Evolutionary conservation across 2,329 filamentous ascomycete genomes (phyloP), one percentile per base, ranked within the genome.

Genomic region (Venturia effusa): DNA sequence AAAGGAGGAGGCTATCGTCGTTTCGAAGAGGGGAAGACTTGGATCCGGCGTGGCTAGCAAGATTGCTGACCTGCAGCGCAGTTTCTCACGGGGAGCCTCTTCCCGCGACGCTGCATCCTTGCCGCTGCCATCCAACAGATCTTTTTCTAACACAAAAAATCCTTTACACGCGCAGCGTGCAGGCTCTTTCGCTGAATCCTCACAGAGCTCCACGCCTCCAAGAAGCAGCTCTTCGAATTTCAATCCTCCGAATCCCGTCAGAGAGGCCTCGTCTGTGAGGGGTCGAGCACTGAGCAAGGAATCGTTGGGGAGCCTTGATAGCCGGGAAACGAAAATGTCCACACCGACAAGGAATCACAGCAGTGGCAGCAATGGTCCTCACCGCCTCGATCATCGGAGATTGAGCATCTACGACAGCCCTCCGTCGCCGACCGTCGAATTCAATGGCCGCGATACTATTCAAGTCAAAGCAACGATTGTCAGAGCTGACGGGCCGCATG

Each of bases 51-150:
- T 64, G 3, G 63, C 63, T 2, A 22, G 59, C 19, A 61, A 61
- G n/a, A 64, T 64, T 24, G 63, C 57, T 4, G 63, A 61, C 39
- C 45, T 64, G 4, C 63, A 64, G 30, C 63, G 63, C 27, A 64
- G 40, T 24, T 64, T 64, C 34, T 51, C 40, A n/a, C 57, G 59
- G 5, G 59, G 32, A 27, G 8, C 62, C 7, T 45, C 62, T n/a
- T 7, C 39, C 17, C 15, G 24, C 24, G 40, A 55, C 39, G 34
- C 61, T 30, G 32, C 60, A n/a, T 24, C 41, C 13, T 24, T 48
- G 32, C 24, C 60, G 24, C 24, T 37, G 32, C 60, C 60, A 13
- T 45, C 60, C 1, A 62, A 48, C 30, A 51, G 60, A 62, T 45
- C 40, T 13, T 62, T 48, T 5, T 62, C 60, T 4, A 62, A 57